A percentile compares a stretch with the other conserved stretches of the same genome.
Conservation (phyloP, 148 eudicot genomes). For the Nepenthes mirabilis region DNA sequence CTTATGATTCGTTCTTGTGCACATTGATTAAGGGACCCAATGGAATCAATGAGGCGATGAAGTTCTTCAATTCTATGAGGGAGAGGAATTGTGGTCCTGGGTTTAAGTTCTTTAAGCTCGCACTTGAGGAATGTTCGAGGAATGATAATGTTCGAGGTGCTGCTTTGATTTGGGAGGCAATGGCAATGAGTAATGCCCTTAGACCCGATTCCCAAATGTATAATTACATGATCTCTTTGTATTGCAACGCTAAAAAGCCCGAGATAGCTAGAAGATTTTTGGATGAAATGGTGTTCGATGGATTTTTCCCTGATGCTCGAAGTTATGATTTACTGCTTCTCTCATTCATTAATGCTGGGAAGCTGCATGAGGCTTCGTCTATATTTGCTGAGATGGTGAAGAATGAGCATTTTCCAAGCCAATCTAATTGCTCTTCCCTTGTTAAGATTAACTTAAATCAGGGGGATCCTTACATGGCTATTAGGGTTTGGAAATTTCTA, state of each 20-base stretch:
- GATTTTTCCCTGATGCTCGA: conserved; percentile 50
- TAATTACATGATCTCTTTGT: conserved; percentile 56
- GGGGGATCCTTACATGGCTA: conserved; percentile 54
- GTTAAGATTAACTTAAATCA: conserved; percentile 30
- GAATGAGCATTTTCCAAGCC: conserved; percentile 59
- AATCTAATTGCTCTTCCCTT: conserved; percentile 38
- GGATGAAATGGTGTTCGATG: conserved; percentile 73
- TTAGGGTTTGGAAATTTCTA: conserved; percentile 72
- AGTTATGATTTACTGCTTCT: conserved; percentile 42
- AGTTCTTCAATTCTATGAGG: conserved; percentile 39
- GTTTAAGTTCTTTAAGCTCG: conserved; percentile 45
- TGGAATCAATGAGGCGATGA: conserved; percentile 50
- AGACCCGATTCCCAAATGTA: conserved; percentile 46
- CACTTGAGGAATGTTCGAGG: conserved; percentile 47
- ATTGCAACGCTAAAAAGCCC: conserved; percentile 28
- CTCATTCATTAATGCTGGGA: conserved; percentile 31
- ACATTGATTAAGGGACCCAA: conserved; percentile 46
- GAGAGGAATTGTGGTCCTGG: conserved; percentile 63
- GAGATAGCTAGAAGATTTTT: conserved; percentile 39
- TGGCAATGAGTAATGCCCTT: conserved; percentile 37
- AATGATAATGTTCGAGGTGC: conserved; percentile 45
- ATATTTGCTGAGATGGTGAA: conserved; percentile 64
- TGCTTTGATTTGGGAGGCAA: conserved; percentile 43
- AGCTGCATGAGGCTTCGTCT: conserved; percentile 32
- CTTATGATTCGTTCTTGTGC: conserved; percentile 60